Base-by-base conservation (phyloP, 257 asterid species). In the Gardenia jasminoides region DNA sequence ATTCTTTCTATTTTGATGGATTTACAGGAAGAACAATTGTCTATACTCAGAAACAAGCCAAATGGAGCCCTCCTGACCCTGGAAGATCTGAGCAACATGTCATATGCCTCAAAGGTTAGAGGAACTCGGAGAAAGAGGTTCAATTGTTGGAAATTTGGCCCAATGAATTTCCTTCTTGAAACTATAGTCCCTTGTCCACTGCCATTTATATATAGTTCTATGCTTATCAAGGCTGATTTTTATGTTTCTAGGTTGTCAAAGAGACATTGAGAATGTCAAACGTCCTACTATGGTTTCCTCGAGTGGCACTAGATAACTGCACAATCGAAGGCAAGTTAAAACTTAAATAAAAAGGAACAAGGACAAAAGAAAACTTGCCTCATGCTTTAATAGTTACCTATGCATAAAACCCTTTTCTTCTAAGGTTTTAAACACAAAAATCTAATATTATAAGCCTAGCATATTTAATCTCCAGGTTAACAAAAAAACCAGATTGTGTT, bases 231-330 rank as follows among this genome's bases (percentile, higher is more conserved):
- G 33, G 74, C 30, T 36, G 20, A 67, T 54, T 16, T 58, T 62
- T n/a, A 75, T 54, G 17, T 20, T 68, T 52, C 58, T 70, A 89
- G 93, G 93, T 91, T 61, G 84, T 91, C 43, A 89, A 91, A 76
- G 96, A 89, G 87, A 91, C 96, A 11, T 44, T 91, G 76, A 91
- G 96, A 81, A 91, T 89, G 93, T 73, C 93, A 11, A 91, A 91
- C 43, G 83, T 89, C 59, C 71, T 91, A 75, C 10, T 91, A 70
- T 91, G 93, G 96, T 86, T 81, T 76, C 96, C 96, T 76, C 87
- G 96, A 22, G 90, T 89, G 69, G 90, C 88, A 64, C 78, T 83
- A 22, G 77, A 70, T 12, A 70, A 89, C 76, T 91, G 93, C 83
- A 85, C 64, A 2, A 82, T 91, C 72, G 90, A 83, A 76, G 96